These are phyloP conservation scores for Eutypa lata DNA, from an alignment of 2,329 filamentous ascomycete species.

Conservation along the genomic window DNA sequence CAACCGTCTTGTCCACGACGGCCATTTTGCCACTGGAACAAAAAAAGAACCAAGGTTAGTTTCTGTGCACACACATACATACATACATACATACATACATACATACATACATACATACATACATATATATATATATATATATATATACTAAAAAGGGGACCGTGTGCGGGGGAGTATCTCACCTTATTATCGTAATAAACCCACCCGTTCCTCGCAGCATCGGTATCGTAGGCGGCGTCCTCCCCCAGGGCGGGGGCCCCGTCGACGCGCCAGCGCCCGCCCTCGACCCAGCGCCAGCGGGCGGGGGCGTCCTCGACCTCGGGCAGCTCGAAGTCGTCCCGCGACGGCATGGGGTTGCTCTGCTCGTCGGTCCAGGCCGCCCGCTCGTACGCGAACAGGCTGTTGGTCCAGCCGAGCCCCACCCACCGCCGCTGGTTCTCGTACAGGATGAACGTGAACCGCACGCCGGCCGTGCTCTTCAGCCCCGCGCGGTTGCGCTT, in stretches of 20 bases:
- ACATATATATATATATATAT: too few relatives aligned
- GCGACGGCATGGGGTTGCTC: slow-evolving; percentile 73
- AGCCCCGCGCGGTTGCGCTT: slow-evolving; percentile 36
- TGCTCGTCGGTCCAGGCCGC: slow-evolving; percentile 95
- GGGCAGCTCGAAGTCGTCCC: slow-evolving; percentile 64
- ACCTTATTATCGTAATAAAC: slow-evolving; percentile 98
- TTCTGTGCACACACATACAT: too few relatives aligned
- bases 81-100: too few relatives aligned
- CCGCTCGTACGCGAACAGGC: slow-evolving; percentile 85
- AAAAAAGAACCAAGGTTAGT: neutral
- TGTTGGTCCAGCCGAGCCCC: slow-evolving; percentile 91
- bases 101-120: too few relatives aligned
- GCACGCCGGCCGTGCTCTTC: slow-evolving; percentile 70
- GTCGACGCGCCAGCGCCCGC: slow-evolving; percentile 83
- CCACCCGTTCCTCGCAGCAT: slow-evolving; percentile 74
- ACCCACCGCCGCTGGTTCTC: slow-evolving; percentile 97
- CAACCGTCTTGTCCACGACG: slow-evolving; percentile 83
- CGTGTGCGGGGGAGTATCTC: too few relatives aligned
- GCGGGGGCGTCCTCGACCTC: slow-evolving; percentile 58
- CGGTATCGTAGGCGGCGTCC: slow-evolving; percentile 51
- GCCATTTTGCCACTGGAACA: slow-evolving; percentile 77
- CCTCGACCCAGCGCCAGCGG: slow-evolving; percentile 77
- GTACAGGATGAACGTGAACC: slow-evolving; percentile 94
- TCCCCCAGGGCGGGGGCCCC: slow-evolving; percentile 56
- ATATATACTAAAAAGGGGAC: too few relatives aligned